A percentile compares a stretch with the other conserved stretches of the same genome.
Evolutionary conservation across 2,329 filamentous ascomycete species (phyloP).

Genomic region (Fusarium foetens): DNA sequence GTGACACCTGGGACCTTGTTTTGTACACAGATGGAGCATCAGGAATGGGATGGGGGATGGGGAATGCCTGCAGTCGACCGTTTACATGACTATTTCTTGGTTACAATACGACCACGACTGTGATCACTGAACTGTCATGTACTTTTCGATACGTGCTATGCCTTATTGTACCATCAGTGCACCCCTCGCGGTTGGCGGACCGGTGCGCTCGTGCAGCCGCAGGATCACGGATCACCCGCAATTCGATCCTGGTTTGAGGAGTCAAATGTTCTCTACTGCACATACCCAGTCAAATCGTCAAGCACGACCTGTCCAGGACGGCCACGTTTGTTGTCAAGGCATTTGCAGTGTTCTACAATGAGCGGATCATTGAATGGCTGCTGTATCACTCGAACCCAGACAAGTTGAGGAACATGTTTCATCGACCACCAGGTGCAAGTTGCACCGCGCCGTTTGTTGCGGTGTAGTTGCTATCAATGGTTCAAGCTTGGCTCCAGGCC

Average conservation of each 20-base stretch:
- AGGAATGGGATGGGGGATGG: background rate
- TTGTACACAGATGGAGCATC: background rate
- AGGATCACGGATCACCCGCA: conserved; percentile 46
- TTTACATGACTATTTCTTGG: background rate
- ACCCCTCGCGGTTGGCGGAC: conserved; percentile 45
- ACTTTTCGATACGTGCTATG: background rate
- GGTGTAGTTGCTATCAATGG: background rate
- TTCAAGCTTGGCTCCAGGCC: background rate
- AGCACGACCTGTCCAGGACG: conserved; percentile 41
- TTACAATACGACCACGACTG: conserved; percentile 1
- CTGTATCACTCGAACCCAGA: background rate
- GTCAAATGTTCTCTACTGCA: conserved; percentile 17
- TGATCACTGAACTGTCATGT: background rate
- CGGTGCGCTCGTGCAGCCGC: conserved; percentile 52
- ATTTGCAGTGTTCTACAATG: conserved; percentile 22
- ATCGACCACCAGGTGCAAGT: background rate
- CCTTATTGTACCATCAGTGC: conserved; percentile 7
- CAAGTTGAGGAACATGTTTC: background rate
- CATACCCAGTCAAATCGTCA: conserved; percentile 23
- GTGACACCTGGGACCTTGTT: conserved; percentile 11
- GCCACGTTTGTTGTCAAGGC: conserved; percentile 43
- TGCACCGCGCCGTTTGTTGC: background rate
- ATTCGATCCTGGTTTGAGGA: conserved; percentile 41
- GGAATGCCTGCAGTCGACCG: background rate
- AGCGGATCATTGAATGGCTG: conserved; percentile 6